Conservation (phyloP, 495 filamentous ascomycete genomes). For the Jackrogersella multiformis region DNA sequence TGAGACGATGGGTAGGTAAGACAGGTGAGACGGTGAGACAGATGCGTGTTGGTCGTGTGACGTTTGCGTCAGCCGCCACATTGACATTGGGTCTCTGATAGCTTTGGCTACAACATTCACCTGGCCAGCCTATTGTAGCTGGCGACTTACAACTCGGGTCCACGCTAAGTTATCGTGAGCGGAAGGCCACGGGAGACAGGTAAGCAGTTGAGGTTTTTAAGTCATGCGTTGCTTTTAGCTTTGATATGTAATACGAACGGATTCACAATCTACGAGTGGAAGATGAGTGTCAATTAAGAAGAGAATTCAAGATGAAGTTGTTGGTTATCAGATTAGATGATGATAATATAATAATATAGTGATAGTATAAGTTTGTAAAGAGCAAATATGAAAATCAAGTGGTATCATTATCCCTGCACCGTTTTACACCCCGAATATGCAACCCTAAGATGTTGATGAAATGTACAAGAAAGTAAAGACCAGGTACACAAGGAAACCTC, state of each 20-base stretch:
- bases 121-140: neutral
- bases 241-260: conserved; percentile 1
- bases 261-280: neutral
- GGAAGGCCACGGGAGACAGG: conserved; percentile 22
- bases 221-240: neutral
- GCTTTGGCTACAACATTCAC: no score
- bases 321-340: conserved; percentile 10
- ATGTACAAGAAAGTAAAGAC: conserved; percentile 31
- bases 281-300: neutral
- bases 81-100: conserved; percentile 7
- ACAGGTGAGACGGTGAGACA: conserved; percentile 15
- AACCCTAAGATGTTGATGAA: conserved; percentile 22
- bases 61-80: conserved; percentile 35
- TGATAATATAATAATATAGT: conserved; percentile 11
- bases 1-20: neutral
- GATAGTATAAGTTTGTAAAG: neutral
- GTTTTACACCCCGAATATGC: conserved; percentile 38
- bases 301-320: neutral
- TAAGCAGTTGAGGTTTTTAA: conserved; percentile 6
- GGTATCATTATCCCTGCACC: conserved; percentile 38
- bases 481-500: conserved; percentile 6
- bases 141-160: neutral
- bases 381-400: conserved; percentile 29
- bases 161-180: neutral
- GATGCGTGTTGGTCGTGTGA: conserved; percentile 9